Evolutionary conservation across 2,329 filamentous ascomycete genomes (phyloP).

Genomic region (Penicillium sp.): DNA sequence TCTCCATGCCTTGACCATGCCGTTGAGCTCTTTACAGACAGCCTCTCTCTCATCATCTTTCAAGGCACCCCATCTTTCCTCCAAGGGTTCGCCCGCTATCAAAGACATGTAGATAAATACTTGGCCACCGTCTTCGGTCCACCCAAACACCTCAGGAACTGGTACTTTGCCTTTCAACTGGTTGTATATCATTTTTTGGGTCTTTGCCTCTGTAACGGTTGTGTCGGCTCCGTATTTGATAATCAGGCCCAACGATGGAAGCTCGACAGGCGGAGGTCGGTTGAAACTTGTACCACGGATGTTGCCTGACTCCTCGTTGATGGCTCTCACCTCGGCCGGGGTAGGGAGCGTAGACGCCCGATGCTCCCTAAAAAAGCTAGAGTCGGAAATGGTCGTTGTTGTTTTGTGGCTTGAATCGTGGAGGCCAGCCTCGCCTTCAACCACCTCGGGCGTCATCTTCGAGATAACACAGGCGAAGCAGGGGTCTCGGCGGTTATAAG

Average conservation of each 20-base stretch:
- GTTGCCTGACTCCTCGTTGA: constrained; percentile 24
- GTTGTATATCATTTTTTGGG: no score
- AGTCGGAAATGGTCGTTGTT: constrained; percentile 9
- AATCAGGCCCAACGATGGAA: constrained; percentile 34
- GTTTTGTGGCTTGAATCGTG: constrained; percentile 5
- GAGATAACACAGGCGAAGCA: neutral
- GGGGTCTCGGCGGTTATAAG: neutral
- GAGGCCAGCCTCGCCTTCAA: constrained; percentile 4
- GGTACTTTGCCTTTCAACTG: no score
- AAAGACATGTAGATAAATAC: no score
- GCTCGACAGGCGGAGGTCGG: constrained; percentile 30
- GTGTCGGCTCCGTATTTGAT: constrained; percentile 38
- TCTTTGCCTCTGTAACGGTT: constrained; percentile 17
- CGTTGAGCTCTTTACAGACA: no score
- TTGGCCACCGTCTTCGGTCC: no score
- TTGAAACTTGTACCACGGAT: constrained; percentile 20
- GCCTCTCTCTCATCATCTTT: no score
- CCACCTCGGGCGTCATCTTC: constrained; percentile 1
- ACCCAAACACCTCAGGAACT: no score
- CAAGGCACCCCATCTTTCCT: no score
- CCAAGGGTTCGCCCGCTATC: no score
- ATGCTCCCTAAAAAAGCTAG: constrained; percentile 15
- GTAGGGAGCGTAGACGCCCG: constrained; percentile 25
- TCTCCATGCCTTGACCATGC: no score
- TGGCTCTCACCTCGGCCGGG: constrained; percentile 29